Evolutionary conservation across 1,284 basidiomycete species (phyloP).

Genomic region (Ustanciosporium gigantosporum): DNA sequence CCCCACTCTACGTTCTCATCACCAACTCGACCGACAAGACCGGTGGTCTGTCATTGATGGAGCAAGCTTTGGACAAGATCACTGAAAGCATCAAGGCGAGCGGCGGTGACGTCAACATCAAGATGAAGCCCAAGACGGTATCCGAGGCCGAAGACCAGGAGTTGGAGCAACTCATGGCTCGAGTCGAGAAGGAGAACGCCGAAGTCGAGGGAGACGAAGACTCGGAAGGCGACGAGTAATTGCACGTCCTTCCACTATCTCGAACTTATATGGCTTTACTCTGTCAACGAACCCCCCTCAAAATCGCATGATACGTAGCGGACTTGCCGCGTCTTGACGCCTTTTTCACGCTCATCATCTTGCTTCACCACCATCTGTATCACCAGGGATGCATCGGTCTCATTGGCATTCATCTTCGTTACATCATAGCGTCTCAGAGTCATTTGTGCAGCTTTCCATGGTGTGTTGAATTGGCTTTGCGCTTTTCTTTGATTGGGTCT

Average conservation of each 20-base stretch:
- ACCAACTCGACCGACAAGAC: conserved; percentile 97
- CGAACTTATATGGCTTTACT: too few species aligned
- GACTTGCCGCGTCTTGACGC: too few species aligned
- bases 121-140: conserved; percentile 76
- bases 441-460: too few species aligned
- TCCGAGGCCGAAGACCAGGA: conserved; percentile 60
- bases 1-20: conserved; percentile 91
- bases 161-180: conserved; percentile 60
- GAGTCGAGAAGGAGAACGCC: conserved; percentile 60
- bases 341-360: too few species aligned
- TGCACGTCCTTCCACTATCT: background rate
- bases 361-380: background rate
- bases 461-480: too few species aligned
- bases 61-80: conserved; percentile 89
- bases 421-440: too few species aligned
- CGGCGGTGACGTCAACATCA: conserved; percentile 79
- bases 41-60: conserved; percentile 88
- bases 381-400: background rate
- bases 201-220: conserved; percentile 60
- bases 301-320: too few species aligned
- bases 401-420: too few species aligned
- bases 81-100: conserved; percentile 78
- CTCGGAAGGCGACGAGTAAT: conserved; percentile 40
- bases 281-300: too few species aligned
- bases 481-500: too few species aligned